These are phyloP conservation scores for Besnoitia besnoiti DNA, from an alignment of 169 alveolate genomes.

Conservation along the genomic window DNA sequence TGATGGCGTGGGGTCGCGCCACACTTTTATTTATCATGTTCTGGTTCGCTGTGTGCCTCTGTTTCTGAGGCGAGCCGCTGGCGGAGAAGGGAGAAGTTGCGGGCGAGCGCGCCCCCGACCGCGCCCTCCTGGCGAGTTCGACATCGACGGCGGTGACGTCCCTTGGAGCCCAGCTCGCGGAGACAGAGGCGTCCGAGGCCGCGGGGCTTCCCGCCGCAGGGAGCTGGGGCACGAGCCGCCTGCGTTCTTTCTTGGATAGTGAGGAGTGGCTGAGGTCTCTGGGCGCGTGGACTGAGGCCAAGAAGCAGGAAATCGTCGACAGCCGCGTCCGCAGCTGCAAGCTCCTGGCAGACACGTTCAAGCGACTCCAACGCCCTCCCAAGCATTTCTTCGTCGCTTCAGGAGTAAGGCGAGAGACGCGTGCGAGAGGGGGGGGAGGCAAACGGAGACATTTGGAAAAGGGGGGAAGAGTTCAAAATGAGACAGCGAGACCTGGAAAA, in stretches of 20 bases:
- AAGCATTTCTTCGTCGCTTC: background rate
- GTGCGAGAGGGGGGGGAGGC: background rate
- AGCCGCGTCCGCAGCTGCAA: background rate
- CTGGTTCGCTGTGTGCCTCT: too few relatives aligned
- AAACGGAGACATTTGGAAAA: too few relatives aligned
- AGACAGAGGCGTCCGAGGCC: background rate
- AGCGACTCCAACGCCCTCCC: background rate
- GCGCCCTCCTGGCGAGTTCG: background rate
- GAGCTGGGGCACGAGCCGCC: background rate
- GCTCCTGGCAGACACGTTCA: constrained; percentile 12
- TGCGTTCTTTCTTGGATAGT: background rate
- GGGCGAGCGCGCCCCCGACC: background rate
- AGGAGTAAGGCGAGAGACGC: background rate
- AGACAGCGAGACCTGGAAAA: too few relatives aligned
- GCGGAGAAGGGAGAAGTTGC: constrained; percentile 38
- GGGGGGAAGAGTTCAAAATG: too few relatives aligned
- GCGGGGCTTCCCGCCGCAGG: background rate
- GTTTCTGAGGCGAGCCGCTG: constrained; percentile 8
- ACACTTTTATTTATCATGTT: too few relatives aligned
- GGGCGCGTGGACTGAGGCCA: constrained; percentile 19
- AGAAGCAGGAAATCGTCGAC: background rate
- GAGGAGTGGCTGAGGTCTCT: constrained; percentile 24
- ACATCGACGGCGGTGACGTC: background rate
- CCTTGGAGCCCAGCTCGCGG: background rate
- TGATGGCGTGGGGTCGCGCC: too few relatives aligned